These are phyloP conservation scores for Fonsecaea erecta DNA, from an alignment of 2,329 filamentous ascomycete genomes.

Conservation along the genomic window DNA sequence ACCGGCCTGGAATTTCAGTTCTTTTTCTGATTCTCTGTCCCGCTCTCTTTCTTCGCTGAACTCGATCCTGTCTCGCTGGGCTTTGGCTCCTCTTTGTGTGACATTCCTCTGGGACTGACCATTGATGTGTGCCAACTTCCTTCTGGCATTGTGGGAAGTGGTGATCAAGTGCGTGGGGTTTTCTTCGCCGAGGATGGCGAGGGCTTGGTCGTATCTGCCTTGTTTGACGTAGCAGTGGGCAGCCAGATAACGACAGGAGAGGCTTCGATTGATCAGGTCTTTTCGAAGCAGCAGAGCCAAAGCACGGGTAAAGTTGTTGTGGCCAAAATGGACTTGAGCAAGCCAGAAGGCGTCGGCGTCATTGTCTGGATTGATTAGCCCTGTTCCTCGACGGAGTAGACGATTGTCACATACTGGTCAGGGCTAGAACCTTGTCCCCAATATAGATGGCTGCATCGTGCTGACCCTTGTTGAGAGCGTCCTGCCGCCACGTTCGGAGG, in stretches of 20 bases:
- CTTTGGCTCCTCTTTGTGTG: conserved; percentile 53
- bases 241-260: conserved; percentile 88
- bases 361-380: conserved; percentile 65
- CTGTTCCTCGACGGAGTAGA: neutral
- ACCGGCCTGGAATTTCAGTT: conserved; percentile 86
- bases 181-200: conserved; percentile 83
- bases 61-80: conserved; percentile 58
- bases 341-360: conserved; percentile 96
- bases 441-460: conserved; percentile 97
- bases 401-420: conserved; percentile 71
- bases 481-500: conserved; percentile 90
- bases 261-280: conserved; percentile 78
- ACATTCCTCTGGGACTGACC: conserved; percentile 57
- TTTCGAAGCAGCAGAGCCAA: conserved; percentile 83
- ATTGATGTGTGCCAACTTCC: conserved; percentile 72
- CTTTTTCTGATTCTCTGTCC: conserved; percentile 71
- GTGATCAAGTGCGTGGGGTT: conserved; percentile 88
- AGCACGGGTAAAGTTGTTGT: conserved; percentile 91
- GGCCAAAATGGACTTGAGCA: conserved; percentile 96
- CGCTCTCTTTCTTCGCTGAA: conserved; percentile 61
- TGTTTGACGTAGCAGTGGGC: conserved; percentile 95
- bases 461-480: conserved; percentile 93
- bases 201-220: conserved; percentile 83
- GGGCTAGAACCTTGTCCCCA: conserved; percentile 91
- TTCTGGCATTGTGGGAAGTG: conserved; percentile 64